Evolutionary conservation across 2,329 filamentous ascomycete species (phyloP).

Genomic region (Monosporascus sp.): DNA sequence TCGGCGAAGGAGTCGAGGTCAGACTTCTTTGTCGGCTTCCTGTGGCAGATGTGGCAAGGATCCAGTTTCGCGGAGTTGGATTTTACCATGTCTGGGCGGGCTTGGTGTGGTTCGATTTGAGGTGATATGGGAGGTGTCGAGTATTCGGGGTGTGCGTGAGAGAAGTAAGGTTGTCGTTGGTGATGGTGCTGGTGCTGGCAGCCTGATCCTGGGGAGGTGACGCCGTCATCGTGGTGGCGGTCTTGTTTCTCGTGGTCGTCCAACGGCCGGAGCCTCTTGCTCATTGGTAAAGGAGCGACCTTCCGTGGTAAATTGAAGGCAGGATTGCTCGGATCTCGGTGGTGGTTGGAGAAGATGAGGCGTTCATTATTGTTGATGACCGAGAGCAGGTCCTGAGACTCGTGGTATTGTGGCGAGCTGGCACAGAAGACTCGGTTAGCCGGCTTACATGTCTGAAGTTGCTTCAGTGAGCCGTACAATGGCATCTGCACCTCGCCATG

Average conservation of each 20-base stretch:
- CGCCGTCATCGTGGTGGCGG: not conserved
- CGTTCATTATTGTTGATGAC: slow-evolving; percentile 22
- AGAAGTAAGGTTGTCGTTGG: slow-evolving; percentile 16
- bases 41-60: slow-evolving; percentile 64
- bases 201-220: not conserved
- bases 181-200: slow-evolving; percentile 2
- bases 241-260: slow-evolving; percentile 11
- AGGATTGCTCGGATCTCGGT: not conserved
- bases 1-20: slow-evolving; percentile 62
- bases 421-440: slow-evolving; percentile 14
- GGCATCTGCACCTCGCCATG: slow-evolving; percentile 17
- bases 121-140: slow-evolving; percentile 9
- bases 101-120: slow-evolving; percentile 9
- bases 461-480: slow-evolving; percentile 16
- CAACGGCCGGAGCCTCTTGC: slow-evolving; percentile 20
- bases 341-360: slow-evolving; percentile 9
- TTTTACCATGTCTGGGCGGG: slow-evolving; percentile 4
- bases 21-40: slow-evolving; percentile 57
- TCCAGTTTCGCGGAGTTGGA: slow-evolving; percentile 22
- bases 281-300: slow-evolving; percentile 19
- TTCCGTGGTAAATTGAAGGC: slow-evolving; percentile 20
- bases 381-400: slow-evolving; percentile 14
- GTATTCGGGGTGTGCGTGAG: slow-evolving; percentile 19
- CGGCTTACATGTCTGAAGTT: slow-evolving; percentile 5
- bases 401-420: slow-evolving; percentile 11